Percentiles rank a stretch among this genome's conserved stretches.
Evolutionary conservation across 148 eudicot species (phyloP).

Genomic region (Nyssa sinensis): DNA sequence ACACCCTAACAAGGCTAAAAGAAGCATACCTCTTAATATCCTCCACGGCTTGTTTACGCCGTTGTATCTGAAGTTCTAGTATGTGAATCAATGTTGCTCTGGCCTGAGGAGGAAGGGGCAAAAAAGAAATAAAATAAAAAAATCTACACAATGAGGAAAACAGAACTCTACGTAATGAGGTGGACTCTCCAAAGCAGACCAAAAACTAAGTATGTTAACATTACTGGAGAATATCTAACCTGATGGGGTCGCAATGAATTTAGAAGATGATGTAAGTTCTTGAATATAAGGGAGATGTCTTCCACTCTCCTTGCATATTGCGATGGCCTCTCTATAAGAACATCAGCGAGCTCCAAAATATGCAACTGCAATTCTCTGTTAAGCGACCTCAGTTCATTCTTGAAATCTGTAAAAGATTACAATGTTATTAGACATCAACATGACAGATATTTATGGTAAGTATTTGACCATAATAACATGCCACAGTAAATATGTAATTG

Average conservation of each 20-base stretch:
- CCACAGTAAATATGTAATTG: not conserved
- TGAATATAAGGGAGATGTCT: slow-evolving; percentile 84
- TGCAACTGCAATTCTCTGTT: slow-evolving; percentile 90
- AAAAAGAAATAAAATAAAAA: not conserved
- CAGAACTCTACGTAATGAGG: not conserved
- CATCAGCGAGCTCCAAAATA: slow-evolving; percentile 91
- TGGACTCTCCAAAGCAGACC: not conserved
- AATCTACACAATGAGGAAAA: too few relatives aligned
- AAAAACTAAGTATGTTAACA: not conserved
- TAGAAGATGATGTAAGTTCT: slow-evolving; percentile 88
- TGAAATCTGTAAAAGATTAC: slow-evolving; percentile 52
- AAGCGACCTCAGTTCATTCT: slow-evolving; percentile 75
- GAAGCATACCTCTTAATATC: slow-evolving; percentile 74
- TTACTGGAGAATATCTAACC: slow-evolving; percentile 31
- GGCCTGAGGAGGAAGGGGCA: slow-evolving; percentile 42
- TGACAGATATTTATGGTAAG: not conserved
- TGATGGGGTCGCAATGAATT: slow-evolving; percentile 93
- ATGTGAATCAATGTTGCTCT: slow-evolving; percentile 87
- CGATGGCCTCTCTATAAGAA: slow-evolving; percentile 88
- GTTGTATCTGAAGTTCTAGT: slow-evolving; percentile 87
- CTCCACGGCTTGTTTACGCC: slow-evolving; percentile 86
- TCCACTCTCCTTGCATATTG: slow-evolving; percentile 95
- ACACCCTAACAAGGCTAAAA: not conserved
- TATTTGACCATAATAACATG: not conserved
- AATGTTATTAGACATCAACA: not conserved